phyloP scores from a whole-genome alignment of 1,284 basidiomycete genomes.

The Hortiboletus rubellus region DNA sequence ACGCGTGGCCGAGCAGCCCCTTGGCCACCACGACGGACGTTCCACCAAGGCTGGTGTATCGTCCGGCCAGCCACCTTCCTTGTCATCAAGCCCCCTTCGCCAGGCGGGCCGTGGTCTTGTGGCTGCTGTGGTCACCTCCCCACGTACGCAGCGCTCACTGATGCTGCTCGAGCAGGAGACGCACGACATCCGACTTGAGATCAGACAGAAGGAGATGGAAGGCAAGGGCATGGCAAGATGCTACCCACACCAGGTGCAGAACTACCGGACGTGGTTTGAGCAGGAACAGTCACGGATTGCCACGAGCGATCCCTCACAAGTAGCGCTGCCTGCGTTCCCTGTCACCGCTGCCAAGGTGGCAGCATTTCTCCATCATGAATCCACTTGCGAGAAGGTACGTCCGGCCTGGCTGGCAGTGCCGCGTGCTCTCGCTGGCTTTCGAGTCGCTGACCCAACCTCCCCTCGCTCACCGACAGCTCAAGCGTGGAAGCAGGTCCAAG shows the following conservation, averaged over 20 bases:
- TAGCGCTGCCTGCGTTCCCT: neutral
- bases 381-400: slow-evolving; percentile 19
- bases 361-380: slow-evolving; percentile 22
- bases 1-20: too few relatives aligned
- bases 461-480: neutral
- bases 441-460: too few relatives aligned
- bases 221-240: slow-evolving; percentile 5
- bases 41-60: too few relatives aligned
- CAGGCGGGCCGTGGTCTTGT: too few relatives aligned
- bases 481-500: slow-evolving; percentile 6
- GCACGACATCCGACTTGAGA: neutral
- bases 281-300: neutral
- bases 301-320: neutral
- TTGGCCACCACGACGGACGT: too few relatives aligned
- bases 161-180: too few relatives aligned
- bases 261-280: slow-evolving; percentile 5
- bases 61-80: too few relatives aligned
- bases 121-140: too few relatives aligned
- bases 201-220: slow-evolving; percentile 6
- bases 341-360: slow-evolving; percentile 23
- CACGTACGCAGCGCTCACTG: too few relatives aligned
- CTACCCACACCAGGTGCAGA: slow-evolving; percentile 8
- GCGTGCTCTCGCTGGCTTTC: too few relatives aligned
- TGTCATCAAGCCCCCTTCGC: too few relatives aligned
- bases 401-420: too few relatives aligned